Evolutionary conservation across 1,139 yeast species (phyloP), one percentile per base, ranked within the genome.

Genomic region (Kurtzmaniella quercitrusa): DNA sequence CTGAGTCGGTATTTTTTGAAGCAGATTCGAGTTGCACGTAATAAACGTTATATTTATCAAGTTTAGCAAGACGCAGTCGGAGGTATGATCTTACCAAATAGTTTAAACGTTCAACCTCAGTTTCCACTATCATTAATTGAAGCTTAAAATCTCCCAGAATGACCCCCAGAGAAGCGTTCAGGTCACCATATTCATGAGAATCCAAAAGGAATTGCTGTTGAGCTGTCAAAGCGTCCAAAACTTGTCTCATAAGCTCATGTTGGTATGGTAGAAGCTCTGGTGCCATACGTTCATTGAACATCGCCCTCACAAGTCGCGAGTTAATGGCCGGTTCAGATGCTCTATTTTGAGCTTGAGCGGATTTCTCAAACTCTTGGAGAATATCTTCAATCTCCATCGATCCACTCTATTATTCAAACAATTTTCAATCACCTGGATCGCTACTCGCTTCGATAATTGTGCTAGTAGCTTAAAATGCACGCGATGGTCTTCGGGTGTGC

Each of bases 41-140:
- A 53, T 66, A 79, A 3, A 86, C 66, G 17, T 88, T 72, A 60
- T 69, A 82, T 48, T 71, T 73, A 64, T 89, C 96, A 37, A 91
- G 75, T 56, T 86, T 88, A 38, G 74, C 62, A 39, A 94, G 65
- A 45, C 99, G 70, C 2, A 93, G 76, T 46, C 98, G 74, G 32
- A 91, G 69, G 58, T 88, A 91, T 20, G 89, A 76, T 43, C 98
- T 69, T 16, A 91, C 71, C 36, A 93, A 65, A 57, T 84, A 93
- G 54, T 85, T 88, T 39, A 88, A 77, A 45, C 98, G 68, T 55
- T 93, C 98, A 21, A 93, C 74, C 54, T 93, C 98, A 3, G 95
- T 85, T 58, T 93, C 98, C 48, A 91, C 82, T 16, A 94, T 77
- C 71, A 93, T 79, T 36, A 91, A 68, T 47, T 85, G 84, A 44